phyloP scores from a whole-genome alignment of 2,329 filamentous ascomycete species.

The Daldinia sp. region DNA sequence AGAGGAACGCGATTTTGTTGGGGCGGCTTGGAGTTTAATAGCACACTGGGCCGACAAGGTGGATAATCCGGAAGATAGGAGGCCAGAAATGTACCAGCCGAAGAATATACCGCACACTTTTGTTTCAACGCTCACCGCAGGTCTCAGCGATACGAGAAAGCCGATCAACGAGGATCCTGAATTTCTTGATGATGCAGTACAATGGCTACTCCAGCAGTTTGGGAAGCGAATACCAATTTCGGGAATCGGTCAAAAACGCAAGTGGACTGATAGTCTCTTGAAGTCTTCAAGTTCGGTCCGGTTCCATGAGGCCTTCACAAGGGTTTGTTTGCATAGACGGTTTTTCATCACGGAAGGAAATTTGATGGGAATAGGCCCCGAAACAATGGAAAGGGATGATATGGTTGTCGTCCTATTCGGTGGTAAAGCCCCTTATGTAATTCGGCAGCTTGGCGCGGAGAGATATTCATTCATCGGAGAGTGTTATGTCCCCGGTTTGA shows the following conservation, averaged over 20 bases:
- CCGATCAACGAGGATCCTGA: slow-evolving; percentile 19
- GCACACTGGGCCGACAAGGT: slow-evolving; percentile 15
- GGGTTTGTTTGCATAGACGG: slow-evolving; percentile 36
- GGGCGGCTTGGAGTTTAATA: slow-evolving; percentile 33
- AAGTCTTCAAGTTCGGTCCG: slow-evolving; percentile 28
- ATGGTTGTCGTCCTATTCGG: slow-evolving; percentile 39
- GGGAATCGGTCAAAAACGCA: slow-evolving; percentile 22
- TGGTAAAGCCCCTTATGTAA: slow-evolving; percentile 37
- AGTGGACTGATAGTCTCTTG: slow-evolving; percentile 14
- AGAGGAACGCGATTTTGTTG: slow-evolving; percentile 39
- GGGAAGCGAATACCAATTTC: slow-evolving; percentile 24
- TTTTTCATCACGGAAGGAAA: slow-evolving; percentile 37
- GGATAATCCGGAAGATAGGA: neutral
- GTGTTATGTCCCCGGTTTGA: slow-evolving; percentile 42
- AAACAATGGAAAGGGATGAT: slow-evolving; percentile 36
- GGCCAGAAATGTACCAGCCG: slow-evolving; percentile 15
- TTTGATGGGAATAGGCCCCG: slow-evolving; percentile 41
- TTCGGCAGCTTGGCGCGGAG: slow-evolving; percentile 26
- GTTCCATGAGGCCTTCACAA: slow-evolving; percentile 40
- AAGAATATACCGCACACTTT: slow-evolving; percentile 29
- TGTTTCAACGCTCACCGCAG: slow-evolving; percentile 23
- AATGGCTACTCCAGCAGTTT: slow-evolving; percentile 34
- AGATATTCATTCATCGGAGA: slow-evolving; percentile 40
- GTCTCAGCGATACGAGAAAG: slow-evolving; percentile 20
- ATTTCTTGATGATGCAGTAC: slow-evolving; percentile 33